phyloP scores from a whole-genome alignment of 2,329 filamentous ascomycete species.

The Cadophora malorum region DNA sequence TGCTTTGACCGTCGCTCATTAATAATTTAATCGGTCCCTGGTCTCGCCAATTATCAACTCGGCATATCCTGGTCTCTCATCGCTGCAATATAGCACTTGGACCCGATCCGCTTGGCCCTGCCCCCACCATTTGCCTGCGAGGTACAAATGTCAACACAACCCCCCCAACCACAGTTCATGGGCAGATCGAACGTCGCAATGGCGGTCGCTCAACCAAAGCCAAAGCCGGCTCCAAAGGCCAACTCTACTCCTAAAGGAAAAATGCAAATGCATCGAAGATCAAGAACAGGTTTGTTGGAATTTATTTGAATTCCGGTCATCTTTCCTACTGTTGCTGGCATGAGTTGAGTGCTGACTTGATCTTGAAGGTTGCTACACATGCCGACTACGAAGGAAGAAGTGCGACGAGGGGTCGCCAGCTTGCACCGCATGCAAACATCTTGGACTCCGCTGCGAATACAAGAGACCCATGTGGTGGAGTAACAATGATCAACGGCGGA shows the following conservation, averaged over 20 bases:
- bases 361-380: constrained; percentile 68
- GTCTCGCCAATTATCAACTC: constrained; percentile 45
- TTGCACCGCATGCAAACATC: constrained; percentile 69
- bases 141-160: constrained; percentile 67
- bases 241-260: constrained; percentile 68
- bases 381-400: constrained; percentile 71
- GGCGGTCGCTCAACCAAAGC: constrained; percentile 66
- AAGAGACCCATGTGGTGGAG: constrained; percentile 98
- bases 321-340: constrained; percentile 52
- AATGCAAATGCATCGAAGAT: constrained; percentile 90
- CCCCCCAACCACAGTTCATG: constrained; percentile 61
- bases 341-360: constrained; percentile 60
- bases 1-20: constrained; percentile 48
- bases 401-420: constrained; percentile 69
- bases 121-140: constrained; percentile 43
- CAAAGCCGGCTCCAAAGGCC: constrained; percentile 62
- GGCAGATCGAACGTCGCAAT: constrained; percentile 51
- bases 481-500: constrained; percentile 83
- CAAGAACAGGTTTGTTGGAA: constrained; percentile 81
- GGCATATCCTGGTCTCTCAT: constrained; percentile 39
- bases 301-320: constrained; percentile 34
- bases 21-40: constrained; percentile 50
- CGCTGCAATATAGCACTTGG: constrained; percentile 35
- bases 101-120: constrained; percentile 37
- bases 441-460: constrained; percentile 92